phyloP scores from a whole-genome alignment of 345 rosid species.

The Hibiscus tridactylites region DNA sequence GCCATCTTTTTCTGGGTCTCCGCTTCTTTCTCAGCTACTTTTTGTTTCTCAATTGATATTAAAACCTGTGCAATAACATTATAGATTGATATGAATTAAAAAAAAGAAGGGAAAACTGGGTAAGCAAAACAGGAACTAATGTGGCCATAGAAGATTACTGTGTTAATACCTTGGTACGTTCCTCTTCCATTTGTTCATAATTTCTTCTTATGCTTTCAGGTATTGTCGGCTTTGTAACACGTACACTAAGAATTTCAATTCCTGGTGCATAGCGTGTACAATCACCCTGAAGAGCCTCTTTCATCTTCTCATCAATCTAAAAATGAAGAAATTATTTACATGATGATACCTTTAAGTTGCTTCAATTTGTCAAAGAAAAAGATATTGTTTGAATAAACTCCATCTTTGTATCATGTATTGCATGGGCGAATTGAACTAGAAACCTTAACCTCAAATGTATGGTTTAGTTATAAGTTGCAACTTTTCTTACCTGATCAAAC shows the following conservation, averaged over 20 bases:
- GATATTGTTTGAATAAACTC: background rate
- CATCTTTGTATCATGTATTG: background rate
- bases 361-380: background rate
- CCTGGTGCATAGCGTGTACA: constrained; percentile 93
- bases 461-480: background rate
- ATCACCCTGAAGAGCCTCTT: constrained; percentile 87
- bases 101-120: background rate
- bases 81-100: background rate
- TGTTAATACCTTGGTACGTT: constrained; percentile 68
- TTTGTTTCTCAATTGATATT: constrained; percentile 75
- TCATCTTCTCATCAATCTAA: constrained; percentile 93
- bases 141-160: background rate
- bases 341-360: background rate
- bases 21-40: constrained; percentile 83
- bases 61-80: constrained; percentile 44
- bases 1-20: constrained; percentile 85
- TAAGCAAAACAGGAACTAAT: background rate
- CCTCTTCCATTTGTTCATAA: constrained; percentile 92
- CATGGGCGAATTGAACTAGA: background rate
- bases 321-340: constrained; percentile 7
- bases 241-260: constrained; percentile 77
- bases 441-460: background rate
- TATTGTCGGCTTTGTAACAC: constrained; percentile 85
- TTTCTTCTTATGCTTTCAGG: constrained; percentile 72
- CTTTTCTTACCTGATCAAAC: constrained; percentile 69